Percentiles rank a stretch among this genome's conserved stretches.
These are phyloP conservation scores for Marsdenia floribunda DNA, from an alignment of 257 asterid species.

Conservation along the genomic window DNA sequence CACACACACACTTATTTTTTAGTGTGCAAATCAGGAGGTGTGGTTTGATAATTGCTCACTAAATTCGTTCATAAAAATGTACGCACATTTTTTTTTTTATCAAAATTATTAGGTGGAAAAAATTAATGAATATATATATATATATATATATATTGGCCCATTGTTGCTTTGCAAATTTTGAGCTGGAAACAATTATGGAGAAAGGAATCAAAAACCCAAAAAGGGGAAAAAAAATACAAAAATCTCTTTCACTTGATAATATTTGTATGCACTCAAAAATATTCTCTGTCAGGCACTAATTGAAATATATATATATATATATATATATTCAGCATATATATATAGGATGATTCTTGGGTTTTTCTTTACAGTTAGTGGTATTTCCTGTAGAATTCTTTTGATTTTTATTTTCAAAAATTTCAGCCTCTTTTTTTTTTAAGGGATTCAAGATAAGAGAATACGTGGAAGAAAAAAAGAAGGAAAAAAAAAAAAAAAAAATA, in stretches of 20 bases:
- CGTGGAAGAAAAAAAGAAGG: neutral
- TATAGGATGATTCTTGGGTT: conserved; percentile 11
- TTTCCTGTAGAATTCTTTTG: conserved; percentile 22
- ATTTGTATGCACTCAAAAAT: conserved; percentile 16
- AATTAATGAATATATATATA: neutral
- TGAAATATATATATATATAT: conserved; percentile 24
- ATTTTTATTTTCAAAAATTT: neutral
- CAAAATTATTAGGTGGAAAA: neutral
- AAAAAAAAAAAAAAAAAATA: neutral
- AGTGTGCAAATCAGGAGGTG: no score
- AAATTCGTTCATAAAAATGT: no score
- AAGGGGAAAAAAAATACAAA: conserved; percentile 12
- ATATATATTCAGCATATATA: conserved; percentile 26
- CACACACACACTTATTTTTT: no score
- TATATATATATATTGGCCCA: neutral
- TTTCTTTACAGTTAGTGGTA: conserved; percentile 22
- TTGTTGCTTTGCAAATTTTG: conserved; percentile 6
- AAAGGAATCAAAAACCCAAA: conserved; percentile 35
- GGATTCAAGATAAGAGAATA: conserved; percentile 9
- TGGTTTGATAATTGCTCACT: no score
- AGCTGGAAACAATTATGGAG: conserved; percentile 41
- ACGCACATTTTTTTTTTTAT: no score
- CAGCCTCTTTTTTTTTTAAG: neutral
- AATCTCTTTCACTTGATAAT: conserved; percentile 28
- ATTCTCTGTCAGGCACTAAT: conserved; percentile 47